Base-by-base conservation (phyloP, 2,329 filamentous ascomycete species). In the Teratosphaeria viscida region DNA sequence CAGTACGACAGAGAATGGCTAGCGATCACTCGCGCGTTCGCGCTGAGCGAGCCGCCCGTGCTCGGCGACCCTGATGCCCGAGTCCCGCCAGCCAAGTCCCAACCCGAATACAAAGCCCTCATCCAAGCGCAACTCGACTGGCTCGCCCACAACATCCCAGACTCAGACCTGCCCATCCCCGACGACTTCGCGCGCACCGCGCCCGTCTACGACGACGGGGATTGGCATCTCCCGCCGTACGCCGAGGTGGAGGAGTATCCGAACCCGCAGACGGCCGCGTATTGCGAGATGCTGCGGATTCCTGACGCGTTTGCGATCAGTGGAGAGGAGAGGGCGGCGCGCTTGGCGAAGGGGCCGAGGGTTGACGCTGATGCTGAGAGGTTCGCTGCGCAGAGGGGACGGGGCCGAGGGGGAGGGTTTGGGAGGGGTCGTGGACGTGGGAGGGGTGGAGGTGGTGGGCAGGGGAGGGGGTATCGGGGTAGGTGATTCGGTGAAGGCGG, bases 1-100 rank as follows among this genome's bases (percentile, higher is more conserved):
- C 78, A 85, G 55, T 97, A 99, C 71, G 94, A 99, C 72, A 84
- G 86, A 11, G 94, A 99, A 76, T 99, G 92, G 92, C 85, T 99
- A 7, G 88, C 94, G 52, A 96, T 99, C 64, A 92, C 87, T 12
- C 88, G 92, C 52, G 87, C 85, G 7, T 95, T 97, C 69, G 84
- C 88, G 49, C 67, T 78, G 2, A 79, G 84, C 49, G 68, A 78
- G 52, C 68, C 73, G 34, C 78, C 94, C 1, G 74, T 77, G 1
- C 76, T 92, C 43, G 88, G 89, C 60, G 79, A 87, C 63, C 78
- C 78, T 5, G 70, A 75, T 7, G 79, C 81, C 1, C 73, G 74
- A 47, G 74, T 82, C 0, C 79, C 87, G 0, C 72, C 55, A 12
- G 89, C 23, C 85, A 95, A 71, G 49, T 59, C 61, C n/a, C 65